Conservation (phyloP, 1,284 basidiomycete species). For the Boletus sp. region DNA sequence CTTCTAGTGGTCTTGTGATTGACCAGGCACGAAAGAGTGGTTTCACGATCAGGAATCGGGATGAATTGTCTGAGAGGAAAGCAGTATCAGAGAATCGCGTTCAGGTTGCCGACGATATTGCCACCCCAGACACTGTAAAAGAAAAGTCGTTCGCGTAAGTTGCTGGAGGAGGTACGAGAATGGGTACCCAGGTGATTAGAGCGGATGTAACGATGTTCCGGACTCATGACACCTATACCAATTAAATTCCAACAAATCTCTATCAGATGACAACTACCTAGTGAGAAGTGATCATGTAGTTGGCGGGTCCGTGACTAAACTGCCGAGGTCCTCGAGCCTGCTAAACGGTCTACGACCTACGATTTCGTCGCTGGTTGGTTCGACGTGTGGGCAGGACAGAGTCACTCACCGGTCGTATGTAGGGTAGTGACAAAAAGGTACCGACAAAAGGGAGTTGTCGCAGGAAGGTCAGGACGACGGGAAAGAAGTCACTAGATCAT, state of each 20-base stretch:
- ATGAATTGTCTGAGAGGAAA: slow-evolving; percentile 35
- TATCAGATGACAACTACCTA: slow-evolving; percentile 13
- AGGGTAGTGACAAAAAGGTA: slow-evolving; percentile 81
- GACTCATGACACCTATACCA: slow-evolving; percentile 8
- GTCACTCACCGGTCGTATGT: slow-evolving; percentile 62
- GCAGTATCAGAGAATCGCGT: slow-evolving; percentile 5
- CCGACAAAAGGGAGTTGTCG: slow-evolving; percentile 94
- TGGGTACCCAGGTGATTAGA: not conserved
- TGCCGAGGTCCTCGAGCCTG: slow-evolving; percentile 71
- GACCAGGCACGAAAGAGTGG: slow-evolving; percentile 45
- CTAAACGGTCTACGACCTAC: slow-evolving; percentile 69
- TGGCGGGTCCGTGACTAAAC: slow-evolving; percentile 42
- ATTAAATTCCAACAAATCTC: slow-evolving; percentile 20
- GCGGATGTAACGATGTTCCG: not conserved
- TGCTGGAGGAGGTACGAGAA: slow-evolving; percentile 6
- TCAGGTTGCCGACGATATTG: not conserved
- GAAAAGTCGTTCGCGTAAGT: slow-evolving; percentile 10
- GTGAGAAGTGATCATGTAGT: not conserved
- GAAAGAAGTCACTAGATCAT: slow-evolving; percentile 90
- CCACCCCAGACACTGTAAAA: slow-evolving; percentile 5
- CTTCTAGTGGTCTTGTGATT: slow-evolving; percentile 48
- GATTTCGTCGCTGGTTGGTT: slow-evolving; percentile 9
- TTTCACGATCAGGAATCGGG: slow-evolving; percentile 48
- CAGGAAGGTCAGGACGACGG: slow-evolving; percentile 94
- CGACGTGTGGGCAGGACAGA: not conserved